Percentiles rank a stretch among this genome's conserved stretches.
Evolutionary conservation across 208 protist genomes (phyloP).

Genomic region (Strigomonas galati): DNA sequence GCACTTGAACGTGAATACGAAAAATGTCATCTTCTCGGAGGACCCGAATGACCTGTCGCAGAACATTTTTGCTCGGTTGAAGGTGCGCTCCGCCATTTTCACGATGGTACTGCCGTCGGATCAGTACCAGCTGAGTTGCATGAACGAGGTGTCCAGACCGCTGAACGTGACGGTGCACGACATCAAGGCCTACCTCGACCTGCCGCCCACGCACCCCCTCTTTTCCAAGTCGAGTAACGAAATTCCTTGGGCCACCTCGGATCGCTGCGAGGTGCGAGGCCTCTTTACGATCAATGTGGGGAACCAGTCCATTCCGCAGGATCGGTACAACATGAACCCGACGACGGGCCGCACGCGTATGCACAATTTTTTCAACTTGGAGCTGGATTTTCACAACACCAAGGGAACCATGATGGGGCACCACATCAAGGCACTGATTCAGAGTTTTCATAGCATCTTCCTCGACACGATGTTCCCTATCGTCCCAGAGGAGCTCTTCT

Average conservation of each 20-base stretch:
- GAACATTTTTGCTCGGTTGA: conserved; percentile 72
- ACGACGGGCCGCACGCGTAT: conserved; percentile 46
- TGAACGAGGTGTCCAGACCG: conserved; percentile 76
- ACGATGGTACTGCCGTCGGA: conserved; percentile 70
- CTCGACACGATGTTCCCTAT: conserved; percentile 58
- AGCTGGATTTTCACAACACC: conserved; percentile 57
- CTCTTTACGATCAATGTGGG: conserved; percentile 55
- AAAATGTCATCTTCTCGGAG: conserved; percentile 78
- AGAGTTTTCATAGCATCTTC: conserved; percentile 71
- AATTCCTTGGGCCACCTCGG: conserved; percentile 42
- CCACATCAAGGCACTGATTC: conserved; percentile 66
- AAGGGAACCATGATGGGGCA: conserved; percentile 54
- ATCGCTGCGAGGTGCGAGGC: conserved; percentile 46
- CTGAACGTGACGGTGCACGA: conserved; percentile 44
- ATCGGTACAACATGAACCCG: conserved; percentile 40
- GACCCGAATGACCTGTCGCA: conserved; percentile 60
- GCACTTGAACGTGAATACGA: conserved; percentile 70
- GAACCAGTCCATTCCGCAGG: conserved; percentile 63
- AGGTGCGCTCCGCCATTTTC: conserved; percentile 45
- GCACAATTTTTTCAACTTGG: conserved; percentile 65
- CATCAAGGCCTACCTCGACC: conserved; percentile 45
- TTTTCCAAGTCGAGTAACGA: conserved; percentile 34
- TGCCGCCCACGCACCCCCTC: conserved; percentile 69
- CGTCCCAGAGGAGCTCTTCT: conserved; percentile 77
- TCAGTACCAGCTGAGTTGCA: conserved; percentile 71